Base-by-base conservation (phyloP, 768 basidiomycete species). In the Filobasidium floriforme region DNA sequence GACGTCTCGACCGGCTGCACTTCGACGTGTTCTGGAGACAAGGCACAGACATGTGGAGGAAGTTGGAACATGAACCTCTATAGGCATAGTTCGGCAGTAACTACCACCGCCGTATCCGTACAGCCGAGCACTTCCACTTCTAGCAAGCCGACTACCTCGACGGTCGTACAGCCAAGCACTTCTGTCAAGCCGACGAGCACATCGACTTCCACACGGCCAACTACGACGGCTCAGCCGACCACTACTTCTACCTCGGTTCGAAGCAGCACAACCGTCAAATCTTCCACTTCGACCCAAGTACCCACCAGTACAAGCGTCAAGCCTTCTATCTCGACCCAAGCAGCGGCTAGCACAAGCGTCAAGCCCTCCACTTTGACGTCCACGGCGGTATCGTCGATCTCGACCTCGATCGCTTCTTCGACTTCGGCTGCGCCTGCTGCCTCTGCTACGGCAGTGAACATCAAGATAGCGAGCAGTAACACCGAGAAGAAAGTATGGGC, bases 401-500 rank as follows among this genome's bases (percentile, higher is more conserved):
- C 63, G 14, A 59, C 41, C 9, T 43, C 63, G 41, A 65, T 52
- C 19, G 63, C 63, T 7, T 24, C 63, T 11, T 61, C 63, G 1
- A 29, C 62, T 22, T 4, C 12, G 6, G 46, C 22, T 18, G 46
- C 46, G 18, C 46, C 46, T 14, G 18, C 46, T 22, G 29, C 65
- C 18, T 22, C 37, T 22, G 15, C 54, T 26, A 28, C 54, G 15
- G 29, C 18, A 14, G 22, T 57, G 5, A 24, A 4, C 54, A 19
- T 37, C 40, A 40, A 2, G 1, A 63, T 46, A 18, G 29, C 62
- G 28, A 55, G n/a, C 37, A 43, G 15, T 11, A 55, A 7, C 59
- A 46, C 66, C 40, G 64, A 65, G 41, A 73, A 73, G 62, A 66
- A 62, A 28, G 61, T 77, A 9, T 77, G 70, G 65, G 73, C 73